These are phyloP conservation scores for Scutellaria galericulata DNA, from an alignment of 257 asterid genomes.

Conservation along the genomic window DNA sequence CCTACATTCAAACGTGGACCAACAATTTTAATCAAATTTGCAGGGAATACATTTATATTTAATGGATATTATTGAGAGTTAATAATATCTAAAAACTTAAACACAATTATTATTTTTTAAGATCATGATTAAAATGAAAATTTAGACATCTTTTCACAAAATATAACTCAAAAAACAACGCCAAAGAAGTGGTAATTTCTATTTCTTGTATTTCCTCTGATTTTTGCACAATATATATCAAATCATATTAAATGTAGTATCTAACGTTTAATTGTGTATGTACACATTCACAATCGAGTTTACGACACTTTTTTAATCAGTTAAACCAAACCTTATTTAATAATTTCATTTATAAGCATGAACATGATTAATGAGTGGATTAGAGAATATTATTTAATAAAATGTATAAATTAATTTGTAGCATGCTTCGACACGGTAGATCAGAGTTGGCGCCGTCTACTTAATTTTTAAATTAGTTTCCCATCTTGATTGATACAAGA, in stretches of 20 bases:
- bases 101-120: no score
- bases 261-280: background rate
- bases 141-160: no score
- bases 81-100: no score
- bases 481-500: slow-evolving; percentile 29
- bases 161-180: no score
- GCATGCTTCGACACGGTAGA: slow-evolving; percentile 50
- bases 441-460: slow-evolving; percentile 65
- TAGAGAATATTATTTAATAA: slow-evolving; percentile 13
- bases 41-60: no score
- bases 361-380: slow-evolving; percentile 6
- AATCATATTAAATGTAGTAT: no score
- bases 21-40: no score
- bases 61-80: no score
- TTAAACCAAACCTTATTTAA: slow-evolving; percentile 12
- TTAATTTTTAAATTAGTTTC: slow-evolving; percentile 11
- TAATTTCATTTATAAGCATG: background rate
- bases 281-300: background rate
- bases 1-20: slow-evolving; percentile 3
- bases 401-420: background rate
- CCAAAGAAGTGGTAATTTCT: no score
- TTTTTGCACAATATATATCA: no score
- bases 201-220: no score
- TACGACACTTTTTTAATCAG: background rate
- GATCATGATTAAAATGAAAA: no score